phyloP scores from a whole-genome alignment of 768 basidiomycete species.

The Termitomyces titanicus region DNA sequence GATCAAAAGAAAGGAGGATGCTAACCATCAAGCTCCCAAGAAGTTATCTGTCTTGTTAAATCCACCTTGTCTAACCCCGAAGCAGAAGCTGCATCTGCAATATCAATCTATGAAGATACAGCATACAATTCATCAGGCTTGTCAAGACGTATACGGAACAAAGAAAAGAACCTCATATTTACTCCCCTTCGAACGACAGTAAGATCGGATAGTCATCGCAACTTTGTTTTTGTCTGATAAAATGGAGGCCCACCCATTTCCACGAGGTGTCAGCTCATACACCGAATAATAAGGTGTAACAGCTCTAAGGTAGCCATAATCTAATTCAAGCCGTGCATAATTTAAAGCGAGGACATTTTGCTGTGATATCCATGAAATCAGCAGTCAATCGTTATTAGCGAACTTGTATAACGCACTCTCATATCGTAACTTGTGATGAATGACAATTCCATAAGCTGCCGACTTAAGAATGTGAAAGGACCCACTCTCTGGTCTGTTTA shows the following conservation, averaged over 20 bases:
- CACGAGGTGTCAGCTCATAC: constrained; percentile 34
- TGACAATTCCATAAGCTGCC: neutral
- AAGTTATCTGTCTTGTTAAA: constrained; percentile 9
- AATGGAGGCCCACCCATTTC: constrained; percentile 24
- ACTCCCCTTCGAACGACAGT: constrained; percentile 7
- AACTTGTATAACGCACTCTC: neutral
- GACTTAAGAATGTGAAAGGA: constrained; percentile 1
- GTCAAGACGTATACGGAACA: neutral
- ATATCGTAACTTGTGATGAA: constrained; percentile 10
- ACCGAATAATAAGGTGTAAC: constrained; percentile 43
- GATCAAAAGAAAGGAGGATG: neutral
- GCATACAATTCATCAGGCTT: neutral
- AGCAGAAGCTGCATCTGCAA: constrained; percentile 1
- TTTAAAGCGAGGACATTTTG: constrained; percentile 37
- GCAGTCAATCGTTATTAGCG: neutral
- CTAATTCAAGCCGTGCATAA: constrained; percentile 46
- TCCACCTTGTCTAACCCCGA: constrained; percentile 8
- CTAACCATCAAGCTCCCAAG: constrained; percentile 13
- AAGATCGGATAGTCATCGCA: constrained; percentile 16
- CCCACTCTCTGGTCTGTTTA: constrained; percentile 35
- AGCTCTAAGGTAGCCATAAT: constrained; percentile 39
- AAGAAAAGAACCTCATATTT: constrained; percentile 11
- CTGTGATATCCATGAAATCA: neutral
- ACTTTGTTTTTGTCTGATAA: constrained; percentile 25
- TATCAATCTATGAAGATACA: constrained; percentile 6